Evolutionary conservation across 2,329 filamentous ascomycete species (phyloP).

Genomic region (Trichophyton schoenleinii): DNA sequence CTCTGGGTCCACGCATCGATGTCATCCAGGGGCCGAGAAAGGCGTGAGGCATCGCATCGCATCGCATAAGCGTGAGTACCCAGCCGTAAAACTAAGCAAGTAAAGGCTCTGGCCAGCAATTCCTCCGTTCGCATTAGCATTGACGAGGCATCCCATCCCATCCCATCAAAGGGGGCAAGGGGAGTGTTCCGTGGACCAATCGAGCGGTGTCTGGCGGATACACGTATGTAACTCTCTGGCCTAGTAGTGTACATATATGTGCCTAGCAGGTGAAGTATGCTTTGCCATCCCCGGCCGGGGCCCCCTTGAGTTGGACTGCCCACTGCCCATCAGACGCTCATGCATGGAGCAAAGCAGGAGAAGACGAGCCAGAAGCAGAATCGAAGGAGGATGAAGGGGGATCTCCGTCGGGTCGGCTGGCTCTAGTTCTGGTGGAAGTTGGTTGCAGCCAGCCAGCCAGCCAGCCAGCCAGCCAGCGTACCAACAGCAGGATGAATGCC

Average conservation of each 20-base stretch:
- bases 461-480: neutral
- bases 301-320: neutral
- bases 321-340: neutral
- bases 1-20: neutral
- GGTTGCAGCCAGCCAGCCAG: neutral
- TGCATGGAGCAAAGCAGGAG: neutral
- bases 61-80: neutral
- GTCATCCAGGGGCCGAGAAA: neutral
- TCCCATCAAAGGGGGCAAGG: neutral
- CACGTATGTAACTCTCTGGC: neutral
- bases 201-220: neutral
- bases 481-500: neutral
- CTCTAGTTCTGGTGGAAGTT: too few relatives aligned
- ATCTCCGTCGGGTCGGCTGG: neutral
- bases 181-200: neutral
- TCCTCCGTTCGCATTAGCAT: neutral
- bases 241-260: neutral
- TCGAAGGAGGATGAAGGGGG: neutral
- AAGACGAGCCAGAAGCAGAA: slow-evolving; percentile 18
- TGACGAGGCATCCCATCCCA: neutral
- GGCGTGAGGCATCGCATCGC: too few relatives aligned
- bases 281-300: neutral
- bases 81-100: neutral
- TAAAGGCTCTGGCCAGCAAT: neutral
- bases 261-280: too few relatives aligned